A percentile compares a stretch with the other conserved stretches of the same genome.
These are phyloP conservation scores for Erysimum pusillum DNA, from an alignment of 441 rosid species.

Conservation along the genomic window DNA sequence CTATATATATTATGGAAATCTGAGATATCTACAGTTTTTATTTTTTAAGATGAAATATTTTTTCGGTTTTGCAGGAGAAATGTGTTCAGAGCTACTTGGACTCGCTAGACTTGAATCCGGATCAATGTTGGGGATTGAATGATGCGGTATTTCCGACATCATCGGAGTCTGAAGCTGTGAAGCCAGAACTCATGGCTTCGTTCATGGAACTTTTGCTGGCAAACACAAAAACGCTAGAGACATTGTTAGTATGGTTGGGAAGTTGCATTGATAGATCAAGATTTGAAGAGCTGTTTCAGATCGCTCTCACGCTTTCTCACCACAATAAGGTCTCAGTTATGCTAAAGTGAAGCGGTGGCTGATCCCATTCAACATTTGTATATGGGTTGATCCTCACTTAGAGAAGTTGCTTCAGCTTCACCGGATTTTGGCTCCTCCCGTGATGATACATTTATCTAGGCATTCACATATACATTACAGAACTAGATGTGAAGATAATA, in stretches of 20 bases:
- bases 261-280: not conserved
- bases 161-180: not conserved
- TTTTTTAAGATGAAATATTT: not conserved
- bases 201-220: not conserved
- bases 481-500: too few species aligned
- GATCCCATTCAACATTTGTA: not conserved
- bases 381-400: not conserved
- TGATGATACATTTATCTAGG: too few species aligned
- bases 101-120: not conserved
- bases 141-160: not conserved
- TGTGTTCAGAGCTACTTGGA: not conserved
- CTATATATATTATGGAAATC: not conserved
- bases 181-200: slow-evolving; percentile 1
- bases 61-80: not conserved
- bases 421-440: too few species aligned
- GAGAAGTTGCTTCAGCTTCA: not conserved
- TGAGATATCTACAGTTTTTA: too few species aligned
- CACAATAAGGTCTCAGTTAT: not conserved
- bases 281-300: not conserved
- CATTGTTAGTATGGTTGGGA: slow-evolving; percentile 2
- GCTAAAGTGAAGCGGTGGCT: not conserved
- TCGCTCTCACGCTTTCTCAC: not conserved
- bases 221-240: slow-evolving; percentile 6
- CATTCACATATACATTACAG: too few species aligned
- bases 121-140: not conserved